A percentile compares a stretch with the other conserved stretches of the same genome.
Conservation (phyloP, 257 asterid species). For the Lycium ferocissimum region DNA sequence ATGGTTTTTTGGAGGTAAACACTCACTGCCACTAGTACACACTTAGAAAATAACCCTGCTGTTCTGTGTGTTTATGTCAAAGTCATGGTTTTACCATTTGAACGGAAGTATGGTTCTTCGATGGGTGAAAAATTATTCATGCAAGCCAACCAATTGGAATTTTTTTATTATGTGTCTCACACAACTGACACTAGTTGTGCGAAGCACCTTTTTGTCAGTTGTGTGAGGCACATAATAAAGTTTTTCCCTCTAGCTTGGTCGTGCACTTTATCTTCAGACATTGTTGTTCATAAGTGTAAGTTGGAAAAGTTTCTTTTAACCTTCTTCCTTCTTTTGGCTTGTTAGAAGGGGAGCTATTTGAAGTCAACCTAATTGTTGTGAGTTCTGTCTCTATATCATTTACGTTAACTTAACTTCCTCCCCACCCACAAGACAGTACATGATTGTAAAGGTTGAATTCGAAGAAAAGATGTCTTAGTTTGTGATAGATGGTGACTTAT, state of each 20-base stretch:
- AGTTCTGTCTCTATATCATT: not conserved
- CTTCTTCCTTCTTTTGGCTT: slow-evolving; percentile 5
- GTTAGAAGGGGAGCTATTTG: not conserved
- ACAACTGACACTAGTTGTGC: too few species aligned
- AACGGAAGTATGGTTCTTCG: not conserved
- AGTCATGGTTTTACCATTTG: not conserved
- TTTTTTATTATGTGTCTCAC: too few species aligned
- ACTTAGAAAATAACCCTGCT: not conserved
- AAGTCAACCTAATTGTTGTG: slow-evolving; percentile 18
- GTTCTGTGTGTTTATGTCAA: slow-evolving; percentile 26
- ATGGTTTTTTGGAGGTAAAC: not conserved
- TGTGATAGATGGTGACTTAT: slow-evolving; percentile 4
- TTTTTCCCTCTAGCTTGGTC: slow-evolving; percentile 9
- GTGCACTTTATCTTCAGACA: not conserved
- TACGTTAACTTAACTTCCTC: not conserved
- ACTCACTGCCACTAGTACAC: not conserved
- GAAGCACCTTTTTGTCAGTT: too few species aligned
- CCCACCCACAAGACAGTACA: not conserved
- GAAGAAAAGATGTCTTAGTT: not conserved
- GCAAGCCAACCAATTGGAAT: not conserved
- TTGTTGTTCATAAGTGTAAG: slow-evolving; percentile 14
- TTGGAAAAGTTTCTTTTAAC: slow-evolving; percentile 8
- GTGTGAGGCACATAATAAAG: too few species aligned
- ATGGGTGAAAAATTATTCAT: not conserved
- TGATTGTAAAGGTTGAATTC: not conserved